Conservation (phyloP, 805 yeast genomes). For the Saturnispora galanensis region DNA sequence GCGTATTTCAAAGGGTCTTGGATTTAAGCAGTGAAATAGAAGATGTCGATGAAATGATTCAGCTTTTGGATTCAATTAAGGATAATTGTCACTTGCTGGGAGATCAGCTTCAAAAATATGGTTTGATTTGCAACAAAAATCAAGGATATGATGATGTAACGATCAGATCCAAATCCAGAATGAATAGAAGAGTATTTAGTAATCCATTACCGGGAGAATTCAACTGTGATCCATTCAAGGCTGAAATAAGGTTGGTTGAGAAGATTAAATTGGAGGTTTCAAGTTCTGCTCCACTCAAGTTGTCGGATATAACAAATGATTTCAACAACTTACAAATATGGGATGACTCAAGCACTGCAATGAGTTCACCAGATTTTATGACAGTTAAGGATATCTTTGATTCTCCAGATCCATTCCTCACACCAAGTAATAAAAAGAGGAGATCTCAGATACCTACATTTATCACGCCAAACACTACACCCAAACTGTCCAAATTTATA, state of each 20-base stretch:
- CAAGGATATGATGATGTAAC: neutral
- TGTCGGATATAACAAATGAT: too few species aligned
- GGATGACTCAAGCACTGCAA: too few species aligned
- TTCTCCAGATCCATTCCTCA: slow-evolving; percentile 24
- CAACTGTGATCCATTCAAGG: slow-evolving; percentile 1
- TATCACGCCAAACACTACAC: slow-evolving; percentile 12
- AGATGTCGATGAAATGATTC: neutral
- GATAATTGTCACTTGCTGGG: slow-evolving; percentile 3
- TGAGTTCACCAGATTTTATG: slow-evolving; percentile 12
- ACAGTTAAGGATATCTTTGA: slow-evolving; percentile 7
- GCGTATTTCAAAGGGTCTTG: slow-evolving; percentile 37
- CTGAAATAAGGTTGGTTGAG: slow-evolving; percentile 9
- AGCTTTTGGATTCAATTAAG: slow-evolving; percentile 8
- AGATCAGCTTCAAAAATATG: slow-evolving; percentile 3
- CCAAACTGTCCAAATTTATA: slow-evolving; percentile 6
- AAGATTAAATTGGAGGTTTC: slow-evolving; percentile 8
- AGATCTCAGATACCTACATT: slow-evolving; percentile 9
- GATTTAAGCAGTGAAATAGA: slow-evolving; percentile 25
- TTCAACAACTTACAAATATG: too few species aligned
- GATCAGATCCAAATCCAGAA: neutral
- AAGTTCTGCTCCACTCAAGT: too few species aligned
- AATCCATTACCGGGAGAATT: slow-evolving; percentile 8
- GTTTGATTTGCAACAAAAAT: neutral
- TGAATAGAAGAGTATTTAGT: slow-evolving; percentile 8
- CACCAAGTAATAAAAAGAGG: slow-evolving; percentile 19